Evolutionary conservation across 169 alveolate genomes (phyloP), one percentile per base, ranked within the genome.

Genomic region (Besnoitia besnoiti): DNA sequence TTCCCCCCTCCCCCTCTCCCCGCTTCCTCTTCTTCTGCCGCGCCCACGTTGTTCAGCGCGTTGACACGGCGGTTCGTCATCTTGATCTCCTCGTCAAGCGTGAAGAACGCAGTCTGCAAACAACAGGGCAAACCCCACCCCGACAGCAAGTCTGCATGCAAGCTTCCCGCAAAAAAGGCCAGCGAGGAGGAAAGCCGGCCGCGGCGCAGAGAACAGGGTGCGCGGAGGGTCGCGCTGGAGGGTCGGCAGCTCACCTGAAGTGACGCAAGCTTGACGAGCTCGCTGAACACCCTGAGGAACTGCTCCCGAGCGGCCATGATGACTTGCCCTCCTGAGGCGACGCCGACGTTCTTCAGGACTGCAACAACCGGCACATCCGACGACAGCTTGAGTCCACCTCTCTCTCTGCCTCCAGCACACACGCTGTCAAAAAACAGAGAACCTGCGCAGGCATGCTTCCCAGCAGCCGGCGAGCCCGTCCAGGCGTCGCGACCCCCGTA

Each of bases 41-140:
- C 49, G 50, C 95, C 4, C 80, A 98, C 97, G 89, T 97, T 97
- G 94, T 97, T 99, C 49, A 98, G 96, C 61, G 99, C 99, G 95
- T 98, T 98, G 44, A 98, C 99, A 93, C 99, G 97, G 91, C 99
- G 94, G 94, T 97, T 97, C 37, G 99, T 98, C 95, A 97, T 97
- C 95, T 97, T 97, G 91, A 98, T 98, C 51, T 97, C 99, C 95
- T 98, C 98, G 95, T 98, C 99, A 85, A 98, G 91, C 40, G 99
- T 97, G 77, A 97, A 95, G 95, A 97, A 98, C 91, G 98, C 96
- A 47, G 99, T 97, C 95, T 98, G 97, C 46, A 97, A 94, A 46
- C 97, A 95, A 35, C 12, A 50, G 24, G 14, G 44, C 12, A 80
- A 7, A 46, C n/a, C n/a, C n/a, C n/a, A n/a, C n/a, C n/a, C n/a